Evolutionary conservation across 2,329 filamentous ascomycete species (phyloP).

Genomic region (Endoconidiophora laricicola): DNA sequence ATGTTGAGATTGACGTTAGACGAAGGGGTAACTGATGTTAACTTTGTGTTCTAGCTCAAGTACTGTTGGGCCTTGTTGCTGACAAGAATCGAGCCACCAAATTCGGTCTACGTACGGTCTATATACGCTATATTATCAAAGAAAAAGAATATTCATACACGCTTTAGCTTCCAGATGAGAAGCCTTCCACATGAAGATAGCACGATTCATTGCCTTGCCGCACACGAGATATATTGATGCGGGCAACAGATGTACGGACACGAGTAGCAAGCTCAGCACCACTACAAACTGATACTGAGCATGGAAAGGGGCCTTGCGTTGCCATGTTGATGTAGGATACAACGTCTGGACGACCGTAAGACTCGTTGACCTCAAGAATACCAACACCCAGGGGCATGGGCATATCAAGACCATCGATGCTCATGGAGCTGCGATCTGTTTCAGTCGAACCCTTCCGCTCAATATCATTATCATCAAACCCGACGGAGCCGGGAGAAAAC

Average conservation of each 20-base stretch:
- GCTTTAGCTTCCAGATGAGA: slow-evolving; percentile 8
- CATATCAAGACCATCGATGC: slow-evolving; percentile 5
- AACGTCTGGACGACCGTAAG: slow-evolving; percentile 13
- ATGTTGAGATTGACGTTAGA: too few relatives aligned
- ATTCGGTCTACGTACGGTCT: too few relatives aligned
- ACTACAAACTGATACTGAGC: slow-evolving; percentile 40
- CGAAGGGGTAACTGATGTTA: too few relatives aligned
- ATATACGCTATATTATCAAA: too few relatives aligned
- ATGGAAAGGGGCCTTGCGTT: slow-evolving; percentile 32
- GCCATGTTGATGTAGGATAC: slow-evolving; percentile 27
- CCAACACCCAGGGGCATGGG: background rate
- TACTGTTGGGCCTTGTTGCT: slow-evolving; percentile 5
- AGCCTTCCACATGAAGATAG: slow-evolving; percentile 10
- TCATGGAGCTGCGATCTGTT: slow-evolving; percentile 9
- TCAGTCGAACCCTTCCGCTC: slow-evolving; percentile 6
- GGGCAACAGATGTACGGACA: slow-evolving; percentile 38
- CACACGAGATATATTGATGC: slow-evolving; percentile 11
- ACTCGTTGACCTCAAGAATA: slow-evolving; percentile 2
- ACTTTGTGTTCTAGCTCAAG: background rate
- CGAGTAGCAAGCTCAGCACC: slow-evolving; percentile 36
- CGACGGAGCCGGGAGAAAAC: slow-evolving; percentile 7
- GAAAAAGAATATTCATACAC: too few relatives aligned
- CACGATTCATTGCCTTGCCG: slow-evolving; percentile 5
- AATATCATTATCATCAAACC: slow-evolving; percentile 7
- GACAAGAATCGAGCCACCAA: too few relatives aligned